phyloP scores from a whole-genome alignment of 2,329 filamentous ascomycete species.

The Microcyclospora pomicola region DNA sequence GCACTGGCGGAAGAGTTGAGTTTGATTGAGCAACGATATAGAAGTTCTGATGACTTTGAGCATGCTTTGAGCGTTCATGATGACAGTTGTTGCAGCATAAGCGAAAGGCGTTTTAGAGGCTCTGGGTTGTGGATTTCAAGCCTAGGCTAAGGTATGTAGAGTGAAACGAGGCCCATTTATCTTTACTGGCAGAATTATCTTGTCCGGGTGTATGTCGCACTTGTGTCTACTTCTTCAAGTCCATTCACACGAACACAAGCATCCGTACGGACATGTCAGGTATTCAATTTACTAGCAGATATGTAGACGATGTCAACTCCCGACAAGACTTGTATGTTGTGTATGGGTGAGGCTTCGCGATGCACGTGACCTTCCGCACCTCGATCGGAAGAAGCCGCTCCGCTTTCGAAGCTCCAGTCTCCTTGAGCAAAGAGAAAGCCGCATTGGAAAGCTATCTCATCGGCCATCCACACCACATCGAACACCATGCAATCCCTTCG shows the following conservation, averaged over 20 bases:
- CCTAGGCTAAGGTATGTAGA: too few relatives aligned
- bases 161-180: too few relatives aligned
- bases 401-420: background rate
- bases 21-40: constrained; percentile 25
- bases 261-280: too few relatives aligned
- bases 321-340: background rate
- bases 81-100: background rate
- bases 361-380: background rate
- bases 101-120: too few relatives aligned
- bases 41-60: background rate
- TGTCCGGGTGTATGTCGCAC: too few relatives aligned
- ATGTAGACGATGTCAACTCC: background rate
- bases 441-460: too few relatives aligned
- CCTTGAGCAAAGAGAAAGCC: background rate
- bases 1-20: constrained; percentile 29
- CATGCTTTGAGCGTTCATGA: background rate
- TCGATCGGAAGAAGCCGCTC: background rate
- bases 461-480: too few relatives aligned
- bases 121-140: too few relatives aligned
- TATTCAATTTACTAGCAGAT: too few relatives aligned
- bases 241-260: too few relatives aligned
- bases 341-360: background rate
- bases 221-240: too few relatives aligned
- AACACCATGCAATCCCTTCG: constrained; percentile 82
- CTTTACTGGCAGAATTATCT: background rate